These are phyloP conservation scores for Penstemon barbatus DNA, from an alignment of 257 asterid genomes.

Conservation along the genomic window DNA sequence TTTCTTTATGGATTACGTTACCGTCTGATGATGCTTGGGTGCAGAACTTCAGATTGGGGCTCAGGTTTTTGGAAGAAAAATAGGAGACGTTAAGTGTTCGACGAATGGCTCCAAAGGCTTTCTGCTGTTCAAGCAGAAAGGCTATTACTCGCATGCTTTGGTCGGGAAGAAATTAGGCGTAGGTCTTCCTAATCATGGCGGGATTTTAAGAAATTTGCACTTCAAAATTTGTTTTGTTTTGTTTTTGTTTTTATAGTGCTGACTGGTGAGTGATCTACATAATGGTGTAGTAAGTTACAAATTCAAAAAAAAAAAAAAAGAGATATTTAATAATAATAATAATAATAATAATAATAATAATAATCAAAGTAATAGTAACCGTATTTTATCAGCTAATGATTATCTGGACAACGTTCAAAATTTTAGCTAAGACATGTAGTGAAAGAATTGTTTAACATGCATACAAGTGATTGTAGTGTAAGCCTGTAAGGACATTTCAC, in stretches of 20 bases:
- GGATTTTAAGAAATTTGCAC: neutral
- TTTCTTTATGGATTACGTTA: slow-evolving; percentile 17
- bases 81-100: slow-evolving; percentile 42
- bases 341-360: too few species aligned
- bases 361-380: too few species aligned
- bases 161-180: neutral
- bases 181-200: neutral
- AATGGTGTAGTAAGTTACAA: too few species aligned
- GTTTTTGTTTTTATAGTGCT: neutral
- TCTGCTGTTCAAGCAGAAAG: slow-evolving; percentile 32
- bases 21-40: slow-evolving; percentile 30
- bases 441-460: too few species aligned
- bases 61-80: slow-evolving; percentile 24
- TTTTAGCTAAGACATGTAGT: too few species aligned
- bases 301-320: too few species aligned
- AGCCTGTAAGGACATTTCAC: too few species aligned
- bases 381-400: too few species aligned
- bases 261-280: too few species aligned
- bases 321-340: too few species aligned
- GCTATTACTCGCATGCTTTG: slow-evolving; percentile 46
- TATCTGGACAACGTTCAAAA: too few species aligned
- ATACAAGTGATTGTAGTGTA: too few species aligned
- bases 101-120: slow-evolving; percentile 42
- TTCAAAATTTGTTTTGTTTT: neutral
- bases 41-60: slow-evolving; percentile 35